These are phyloP conservation scores for Paramecium bursaria DNA, from an alignment of 73 alveolate species.

Conservation along the genomic window DNA sequence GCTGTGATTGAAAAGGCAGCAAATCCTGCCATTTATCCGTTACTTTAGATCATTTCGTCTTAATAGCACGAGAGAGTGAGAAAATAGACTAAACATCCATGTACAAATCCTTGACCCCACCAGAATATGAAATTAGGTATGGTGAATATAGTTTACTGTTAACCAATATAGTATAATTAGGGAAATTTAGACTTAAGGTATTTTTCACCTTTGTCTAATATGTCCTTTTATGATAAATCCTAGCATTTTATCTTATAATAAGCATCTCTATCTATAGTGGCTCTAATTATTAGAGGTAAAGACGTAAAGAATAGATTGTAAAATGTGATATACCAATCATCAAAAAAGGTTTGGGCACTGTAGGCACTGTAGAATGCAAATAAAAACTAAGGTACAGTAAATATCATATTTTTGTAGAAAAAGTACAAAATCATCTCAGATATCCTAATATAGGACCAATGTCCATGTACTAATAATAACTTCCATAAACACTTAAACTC, in stretches of 20 bases:
- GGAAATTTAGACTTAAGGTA: slow-evolving; percentile 61
- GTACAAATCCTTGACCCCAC: slow-evolving; percentile 74
- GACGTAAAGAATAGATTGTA: slow-evolving; percentile 75
- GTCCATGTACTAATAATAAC: slow-evolving; percentile 90
- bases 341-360: slow-evolving; percentile 78
- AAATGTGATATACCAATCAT: slow-evolving; percentile 75
- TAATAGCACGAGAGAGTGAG: slow-evolving; percentile 66
- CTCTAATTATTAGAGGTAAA: slow-evolving; percentile 73
- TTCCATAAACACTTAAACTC: slow-evolving; percentile 90
- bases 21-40: slow-evolving; percentile 75
- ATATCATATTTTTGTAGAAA: slow-evolving; percentile 84
- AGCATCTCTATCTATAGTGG: slow-evolving; percentile 74
- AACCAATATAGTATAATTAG: slow-evolving; percentile 78
- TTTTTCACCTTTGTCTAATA: slow-evolving; percentile 34
- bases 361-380: slow-evolving; percentile 74
- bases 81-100: slow-evolving; percentile 72
- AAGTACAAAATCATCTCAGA: slow-evolving; percentile 90
- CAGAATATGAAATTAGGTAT: slow-evolving; percentile 75
- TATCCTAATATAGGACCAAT: slow-evolving; percentile 88
- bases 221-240: not conserved
- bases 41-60: slow-evolving; percentile 10
- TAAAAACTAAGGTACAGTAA: slow-evolving; percentile 60
- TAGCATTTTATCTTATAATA: slow-evolving; percentile 72
- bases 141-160: slow-evolving; percentile 74
- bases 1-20: slow-evolving; percentile 73